Evolutionary conservation across 1,139 yeast genomes (phyloP), one percentile per base, ranked within the genome.

Genomic region (Hansenula sp.): DNA sequence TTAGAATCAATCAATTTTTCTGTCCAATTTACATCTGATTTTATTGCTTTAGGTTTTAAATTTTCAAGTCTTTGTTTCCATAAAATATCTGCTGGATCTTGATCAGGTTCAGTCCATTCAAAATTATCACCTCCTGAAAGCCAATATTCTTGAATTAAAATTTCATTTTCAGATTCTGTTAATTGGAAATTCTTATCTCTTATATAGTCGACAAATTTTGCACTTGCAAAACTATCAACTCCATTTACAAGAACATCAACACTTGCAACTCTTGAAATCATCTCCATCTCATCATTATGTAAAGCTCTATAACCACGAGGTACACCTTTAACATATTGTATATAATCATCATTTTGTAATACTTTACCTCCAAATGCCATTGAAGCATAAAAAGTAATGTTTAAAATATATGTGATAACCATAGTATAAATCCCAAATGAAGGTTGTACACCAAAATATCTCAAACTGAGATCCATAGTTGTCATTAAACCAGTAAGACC

Each of bases 101-200:
- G 79, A 54, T 80, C 87, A 2, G 86, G 85, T 49, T 80, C 87
- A 6, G 74, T 79, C 87, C 87, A 80, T 47, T 74, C 79, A 54
- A 78, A 79, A 20, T 81, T 82, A 47, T 79, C 82, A 27, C 87
- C 86, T 13, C 82, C 81, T 42, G 76, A 68, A 62, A 77, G 67
- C 86, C 87, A 79, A 55, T 79, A 80, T 37, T 82, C 85, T 55
- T 80, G 80, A 45, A 79, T 54, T 61, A 75, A 72, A 38, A 76
- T 52, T 44, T 79, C 82, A 44, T 73, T 46, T 39, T 66, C 71
- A 8, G 73, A 71, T 44, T 68, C 72, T 19, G 66, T 62, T 8
- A 66, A 60, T 20, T 56, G 55, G 39, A 71, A 55, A 26, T 62
- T 50, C 29, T 62, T 52, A 16, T 33, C 36, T n/a, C 41, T 44